Evolutionary conservation across 2,329 filamentous ascomycete genomes (phyloP), one percentile per base, ranked within the genome.

Genomic region (Decorospora gaudefroyi): DNA sequence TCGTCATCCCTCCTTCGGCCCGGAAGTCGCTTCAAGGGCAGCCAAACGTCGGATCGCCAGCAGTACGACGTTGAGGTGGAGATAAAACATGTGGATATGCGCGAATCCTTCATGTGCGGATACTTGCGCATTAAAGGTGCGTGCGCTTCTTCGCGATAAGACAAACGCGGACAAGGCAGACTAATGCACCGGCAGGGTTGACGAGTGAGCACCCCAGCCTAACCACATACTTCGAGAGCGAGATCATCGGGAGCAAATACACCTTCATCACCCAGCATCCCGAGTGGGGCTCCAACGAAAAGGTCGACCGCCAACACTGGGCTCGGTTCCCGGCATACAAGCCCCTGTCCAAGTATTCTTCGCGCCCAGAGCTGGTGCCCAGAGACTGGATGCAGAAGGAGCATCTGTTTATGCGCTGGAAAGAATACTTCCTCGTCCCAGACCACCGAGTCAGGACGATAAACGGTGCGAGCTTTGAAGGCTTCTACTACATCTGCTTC

Each of bases 401-500:
- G 59, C 85, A 95, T 68, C 85, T 99, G 21, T 99, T 96, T 65
- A 99, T 99, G 93, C 84, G 93, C 49, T 99, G 93, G 93, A 99
- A 99, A 72, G 93, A 99, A 67, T 90, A 95, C 62, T 99, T 99
- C 63, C 77, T 99, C 0, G 93, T 99, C 0, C 93, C 93, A 1
- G 91, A 99, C 64, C 93, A 99, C 69, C 83, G 88, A 11, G 90
- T 97, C 13, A 82, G 86, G 49, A 95, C 88, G 8, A 96, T 99
- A 50, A 88, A 84, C 22, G 93, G 93, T 12, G 93, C 93, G 6
- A 97, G 92, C 65, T 99, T 97, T 49, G 93, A 99, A 67, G 93
- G 93, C 0, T 99, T 99, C 69, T 99, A 97, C 70, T 99, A 99
- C 66, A 97, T 99, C 57, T 96, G 91, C 74, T 97, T 97, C 76